Base-by-base conservation (phyloP, 495 filamentous ascomycete species). In the Trichocladium uniseriatum region DNA sequence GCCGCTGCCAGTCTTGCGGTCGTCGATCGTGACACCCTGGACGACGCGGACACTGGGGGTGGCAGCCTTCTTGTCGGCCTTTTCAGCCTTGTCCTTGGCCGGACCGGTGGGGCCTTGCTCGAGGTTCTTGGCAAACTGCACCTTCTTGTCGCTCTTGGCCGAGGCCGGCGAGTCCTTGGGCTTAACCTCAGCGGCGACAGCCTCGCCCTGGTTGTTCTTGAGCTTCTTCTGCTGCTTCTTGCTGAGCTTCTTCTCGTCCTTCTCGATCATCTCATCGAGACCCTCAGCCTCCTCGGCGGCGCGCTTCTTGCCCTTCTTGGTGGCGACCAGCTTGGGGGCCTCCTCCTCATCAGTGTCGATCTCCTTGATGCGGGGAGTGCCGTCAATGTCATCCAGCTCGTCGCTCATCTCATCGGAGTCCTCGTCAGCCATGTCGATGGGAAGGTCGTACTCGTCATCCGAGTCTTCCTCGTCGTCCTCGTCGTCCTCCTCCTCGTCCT, bases 161-260 rank as follows among this genome's bases (percentile, higher is more conserved):
- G 71, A 58, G 51, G 72, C 43, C 41, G 61, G 53, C 10, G 62
- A 56, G 38, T 72, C 67, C 53, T 80, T 78, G 36, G 71, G 65
- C 60, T 72, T 72, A 9, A 71, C 79, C 54, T 80, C 79, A 38
- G 71, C 73, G 40, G 72, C 64, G 49, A 83, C 76, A 38, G 91
- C 81, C 54, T 94, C 82, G 39, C 91, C 91, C 62, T 90, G 83
- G 74, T 95, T 96, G 74, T 92, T 94, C 83, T 97, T 97, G 18
- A 94, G 76, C 78, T 96, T 99, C 81, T 99, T 97, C 59, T 83
- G 81, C 67, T 98, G 87, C 75, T 95, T 97, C 79, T 97, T 95
- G 77, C 81, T 91, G 44, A 94, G 76, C 60, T 83, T 84, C 52
- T 77, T 69, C 50, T 75, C 71, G 39, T 67, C 70, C 60, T 72